phyloP scores from a whole-genome alignment of 371 early-diverging fungal species.

The Funneliformis caledonium region DNA sequence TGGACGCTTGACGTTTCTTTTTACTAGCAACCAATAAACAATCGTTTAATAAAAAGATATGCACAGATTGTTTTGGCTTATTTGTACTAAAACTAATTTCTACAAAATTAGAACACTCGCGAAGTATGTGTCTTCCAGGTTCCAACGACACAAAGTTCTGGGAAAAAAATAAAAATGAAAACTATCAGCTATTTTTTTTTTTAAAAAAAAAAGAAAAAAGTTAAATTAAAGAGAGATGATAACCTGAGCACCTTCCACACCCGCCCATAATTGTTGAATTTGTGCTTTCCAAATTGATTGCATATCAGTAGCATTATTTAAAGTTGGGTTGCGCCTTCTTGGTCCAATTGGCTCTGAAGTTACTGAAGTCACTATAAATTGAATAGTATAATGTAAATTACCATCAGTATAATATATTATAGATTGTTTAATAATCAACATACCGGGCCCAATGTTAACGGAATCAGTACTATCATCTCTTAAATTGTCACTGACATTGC shows the following conservation, averaged over 20 bases:
- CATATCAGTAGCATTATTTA: slow-evolving; percentile 56
- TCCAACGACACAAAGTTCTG: slow-evolving; percentile 78
- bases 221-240: neutral
- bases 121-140: slow-evolving; percentile 76
- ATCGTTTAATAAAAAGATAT: slow-evolving; percentile 82
- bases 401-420: neutral
- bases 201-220: slow-evolving; percentile 43
- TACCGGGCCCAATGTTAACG: slow-evolving; percentile 20
- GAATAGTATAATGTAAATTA: neutral
- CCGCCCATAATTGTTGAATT: slow-evolving; percentile 74
- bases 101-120: slow-evolving; percentile 74
- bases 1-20: slow-evolving; percentile 71
- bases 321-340: slow-evolving; percentile 47
- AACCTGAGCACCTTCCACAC: slow-evolving; percentile 80
- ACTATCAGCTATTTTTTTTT: slow-evolving; percentile 35
- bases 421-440: neutral
- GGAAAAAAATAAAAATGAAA: neutral
- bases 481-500: slow-evolving; percentile 57
- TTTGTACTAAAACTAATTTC: slow-evolving; percentile 80
- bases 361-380: slow-evolving; percentile 37
- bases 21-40: slow-evolving; percentile 76
- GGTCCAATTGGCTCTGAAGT: slow-evolving; percentile 51
- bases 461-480: slow-evolving; percentile 47
- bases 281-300: slow-evolving; percentile 65
- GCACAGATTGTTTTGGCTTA: slow-evolving; percentile 76